Base-by-base conservation (phyloP, 441 rosid genomes). In the Erysimum cheiri region DNA sequence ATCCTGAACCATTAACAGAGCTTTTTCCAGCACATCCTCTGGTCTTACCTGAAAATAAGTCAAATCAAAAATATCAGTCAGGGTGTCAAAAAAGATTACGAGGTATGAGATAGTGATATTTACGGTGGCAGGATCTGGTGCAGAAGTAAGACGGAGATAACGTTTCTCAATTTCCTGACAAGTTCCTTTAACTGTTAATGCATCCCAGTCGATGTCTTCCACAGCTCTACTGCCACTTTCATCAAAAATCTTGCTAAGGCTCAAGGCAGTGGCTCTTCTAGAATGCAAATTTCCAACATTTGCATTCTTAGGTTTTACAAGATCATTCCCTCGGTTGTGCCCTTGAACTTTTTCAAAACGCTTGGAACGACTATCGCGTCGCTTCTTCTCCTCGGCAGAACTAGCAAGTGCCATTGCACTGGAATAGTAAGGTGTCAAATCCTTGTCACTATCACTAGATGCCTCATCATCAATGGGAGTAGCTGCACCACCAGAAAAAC, bases 191-290 rank as follows among this genome's bases (percentile, higher is more conserved):
- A 96, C 96, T 75, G 98, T 96, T 14, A 91, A 80, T 48, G 99
- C 87, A 85, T 96, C 97, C 98, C 99, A 96, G 71, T 93, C 99
- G 74, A 96, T 91, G 83, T 96, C 99, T 86, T 96, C 99, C 73
- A 93, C 99, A 63, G 99, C 96, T 80, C 84, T 80, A 81, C 85
- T 85, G 81, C 86, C 93, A 79, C 85, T 81, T 71, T 88, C 92
- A 50, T 96, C 98, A 69, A 89, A 88, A 71, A 12, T 83, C 78
- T 85, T 87, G 81, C 93, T 80, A 77, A 86, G 87, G 76, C 88
- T 83, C 83, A 84, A 64, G 19, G 96, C 94, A 80, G 84, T 83
- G 46, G 91, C 89, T 83, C 97, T 88, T 84, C 87, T 87, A 61
- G 82, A 63, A 73, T 87, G 84, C 67, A 91, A 59, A 77, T 83